phyloP scores from a whole-genome alignment of 179 eudicot species.

The Dionaea muscipula region DNA sequence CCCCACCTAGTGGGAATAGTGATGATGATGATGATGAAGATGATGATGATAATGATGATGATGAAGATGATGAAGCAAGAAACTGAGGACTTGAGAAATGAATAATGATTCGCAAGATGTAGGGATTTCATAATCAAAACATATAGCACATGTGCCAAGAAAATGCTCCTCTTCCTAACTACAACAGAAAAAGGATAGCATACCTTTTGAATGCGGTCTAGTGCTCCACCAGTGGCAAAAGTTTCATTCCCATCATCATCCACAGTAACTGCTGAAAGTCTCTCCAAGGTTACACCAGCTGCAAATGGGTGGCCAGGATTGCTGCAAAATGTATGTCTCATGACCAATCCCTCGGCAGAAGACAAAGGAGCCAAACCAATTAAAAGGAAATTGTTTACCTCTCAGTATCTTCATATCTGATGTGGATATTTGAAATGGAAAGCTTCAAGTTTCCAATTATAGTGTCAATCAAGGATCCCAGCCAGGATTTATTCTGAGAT shows the following conservation, averaged over 20 bases:
- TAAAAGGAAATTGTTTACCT: slow-evolving; percentile 37
- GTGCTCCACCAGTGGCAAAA: slow-evolving; percentile 82
- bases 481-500: slow-evolving; percentile 79
- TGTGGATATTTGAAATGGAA: slow-evolving; percentile 87
- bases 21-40: too few species aligned
- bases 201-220: slow-evolving; percentile 83
- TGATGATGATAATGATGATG: too few species aligned
- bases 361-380: slow-evolving; percentile 2
- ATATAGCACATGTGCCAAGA: background rate
- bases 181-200: background rate
- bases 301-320: slow-evolving; percentile 89
- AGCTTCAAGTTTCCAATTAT: slow-evolving; percentile 93
- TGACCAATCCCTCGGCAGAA: slow-evolving; percentile 11
- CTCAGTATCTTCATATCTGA: slow-evolving; percentile 96
- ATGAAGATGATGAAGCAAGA: too few species aligned
- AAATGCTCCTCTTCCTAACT: background rate
- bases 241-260: slow-evolving; percentile 84
- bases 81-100: too few species aligned
- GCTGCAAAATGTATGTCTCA: slow-evolving; percentile 36
- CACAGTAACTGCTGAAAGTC: slow-evolving; percentile 81
- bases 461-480: slow-evolving; percentile 84
- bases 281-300: slow-evolving; percentile 82
- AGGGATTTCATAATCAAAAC: too few species aligned
- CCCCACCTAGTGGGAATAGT: too few species aligned
- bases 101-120: too few species aligned